Conservation (phyloP, 1,139 yeast genomes). For the Candida sanyaensis region DNA sequence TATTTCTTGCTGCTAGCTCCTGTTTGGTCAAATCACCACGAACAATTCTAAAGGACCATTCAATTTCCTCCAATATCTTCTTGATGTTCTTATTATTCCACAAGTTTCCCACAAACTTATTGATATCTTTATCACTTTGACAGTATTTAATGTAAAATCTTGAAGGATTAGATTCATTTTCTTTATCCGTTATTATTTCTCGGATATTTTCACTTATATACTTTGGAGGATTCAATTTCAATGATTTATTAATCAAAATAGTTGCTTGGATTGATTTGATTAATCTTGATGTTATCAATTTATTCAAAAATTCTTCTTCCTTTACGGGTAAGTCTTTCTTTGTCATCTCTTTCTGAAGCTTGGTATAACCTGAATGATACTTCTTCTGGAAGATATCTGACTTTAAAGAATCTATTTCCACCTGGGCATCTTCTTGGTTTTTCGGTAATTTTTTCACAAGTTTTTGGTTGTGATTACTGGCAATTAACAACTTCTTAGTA, state of each 20-base stretch:
- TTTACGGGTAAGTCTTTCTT: conserved; percentile 21
- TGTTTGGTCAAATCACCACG: conserved; percentile 57
- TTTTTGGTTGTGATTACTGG: conserved; percentile 44
- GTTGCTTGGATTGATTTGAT: conserved; percentile 28
- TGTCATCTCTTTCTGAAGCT: conserved; percentile 38
- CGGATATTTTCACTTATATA: conserved; percentile 30
- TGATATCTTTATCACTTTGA: conserved; percentile 40
- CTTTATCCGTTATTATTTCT: conserved; percentile 27
- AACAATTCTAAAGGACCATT: conserved; percentile 59
- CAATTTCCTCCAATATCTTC: conserved; percentile 47
- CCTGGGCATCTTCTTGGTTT: conserved; percentile 41
- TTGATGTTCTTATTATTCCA: conserved; percentile 61
- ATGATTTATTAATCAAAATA: conserved; percentile 27
- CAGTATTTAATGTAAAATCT: conserved; percentile 49
- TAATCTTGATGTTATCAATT: conserved; percentile 35
- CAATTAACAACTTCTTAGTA: conserved; percentile 51
- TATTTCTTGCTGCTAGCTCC: conserved; percentile 36
- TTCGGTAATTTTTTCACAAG: conserved; percentile 44
- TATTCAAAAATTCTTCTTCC: conserved; percentile 20
- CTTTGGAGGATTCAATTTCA: conserved; percentile 31
- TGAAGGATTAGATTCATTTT: conserved; percentile 41
- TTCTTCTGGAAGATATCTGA: conserved; percentile 50
- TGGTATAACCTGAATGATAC: conserved; percentile 47
- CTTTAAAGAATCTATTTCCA: conserved; percentile 48
- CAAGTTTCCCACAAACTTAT: conserved; percentile 54